A percentile compares a stretch with the other conserved stretches of the same genome.
phyloP scores from a whole-genome alignment of 2,329 filamentous ascomycete species.

The Nemania sp. region DNA sequence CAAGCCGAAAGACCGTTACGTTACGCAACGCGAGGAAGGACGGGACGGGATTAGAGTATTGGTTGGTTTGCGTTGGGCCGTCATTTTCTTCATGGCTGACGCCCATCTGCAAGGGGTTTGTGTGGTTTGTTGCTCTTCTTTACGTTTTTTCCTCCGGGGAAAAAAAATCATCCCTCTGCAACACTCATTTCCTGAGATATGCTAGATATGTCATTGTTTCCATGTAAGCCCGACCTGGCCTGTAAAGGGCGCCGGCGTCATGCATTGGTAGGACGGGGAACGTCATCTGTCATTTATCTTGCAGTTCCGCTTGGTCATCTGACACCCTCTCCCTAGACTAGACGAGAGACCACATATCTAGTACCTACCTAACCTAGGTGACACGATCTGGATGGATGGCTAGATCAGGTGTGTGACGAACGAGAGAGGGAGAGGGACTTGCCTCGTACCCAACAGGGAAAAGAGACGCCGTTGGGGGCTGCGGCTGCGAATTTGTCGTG shows the following conservation, averaged over 20 bases:
- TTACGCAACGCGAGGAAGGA: too few relatives aligned
- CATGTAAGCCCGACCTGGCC: too few relatives aligned
- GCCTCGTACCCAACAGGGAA: neutral
- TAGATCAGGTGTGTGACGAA: neutral
- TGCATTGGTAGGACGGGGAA: neutral
- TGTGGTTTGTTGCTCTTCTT: too few relatives aligned
- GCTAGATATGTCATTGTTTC: neutral
- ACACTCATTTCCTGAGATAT: too few relatives aligned
- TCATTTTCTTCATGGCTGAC: too few relatives aligned
- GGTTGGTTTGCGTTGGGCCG: too few relatives aligned
- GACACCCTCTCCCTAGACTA: neutral
- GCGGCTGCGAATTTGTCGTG: neutral
- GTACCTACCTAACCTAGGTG: neutral
- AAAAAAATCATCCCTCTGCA: too few relatives aligned
- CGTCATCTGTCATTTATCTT: neutral
- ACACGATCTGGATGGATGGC: neutral
- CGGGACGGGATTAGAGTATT: too few relatives aligned
- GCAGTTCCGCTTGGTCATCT: conserved; percentile 3
- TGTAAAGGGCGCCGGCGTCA: neutral
- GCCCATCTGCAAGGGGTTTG: too few relatives aligned
- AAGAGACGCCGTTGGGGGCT: conserved; percentile 1
- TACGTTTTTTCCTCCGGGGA: too few relatives aligned
- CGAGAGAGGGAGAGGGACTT: neutral
- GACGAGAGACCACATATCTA: neutral
- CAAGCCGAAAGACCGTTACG: too few relatives aligned